These are phyloP conservation scores for Penicillium cinerascens DNA, from an alignment of 495 filamentous ascomycete species.

Conservation along the genomic window DNA sequence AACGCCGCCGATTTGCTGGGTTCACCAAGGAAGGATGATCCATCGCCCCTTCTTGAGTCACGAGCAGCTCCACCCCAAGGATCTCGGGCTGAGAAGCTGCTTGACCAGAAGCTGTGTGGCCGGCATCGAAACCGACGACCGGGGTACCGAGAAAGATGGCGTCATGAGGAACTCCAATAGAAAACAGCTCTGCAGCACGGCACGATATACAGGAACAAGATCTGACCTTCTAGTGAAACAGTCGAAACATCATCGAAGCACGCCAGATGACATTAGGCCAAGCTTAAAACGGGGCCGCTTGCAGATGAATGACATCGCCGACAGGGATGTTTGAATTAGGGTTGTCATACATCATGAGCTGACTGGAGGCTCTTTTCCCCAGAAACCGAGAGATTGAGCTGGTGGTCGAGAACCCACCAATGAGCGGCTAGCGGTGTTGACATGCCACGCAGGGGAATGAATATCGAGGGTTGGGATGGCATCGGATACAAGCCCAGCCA, in stretches of 20 bases:
- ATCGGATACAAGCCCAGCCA: background rate
- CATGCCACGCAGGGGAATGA: background rate
- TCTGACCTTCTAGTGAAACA: conserved; percentile 1
- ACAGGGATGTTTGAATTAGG: background rate
- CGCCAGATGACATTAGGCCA: background rate
- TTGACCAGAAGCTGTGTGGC: background rate
- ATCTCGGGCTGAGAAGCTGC: background rate
- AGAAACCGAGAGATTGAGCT: background rate
- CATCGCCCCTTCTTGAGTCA: background rate
- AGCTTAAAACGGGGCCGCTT: background rate
- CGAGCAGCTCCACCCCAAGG: background rate
- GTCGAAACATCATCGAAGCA: background rate
- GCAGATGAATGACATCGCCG: background rate
- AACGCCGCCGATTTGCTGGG: background rate
- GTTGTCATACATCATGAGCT: conserved; percentile 13
- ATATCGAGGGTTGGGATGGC: background rate
- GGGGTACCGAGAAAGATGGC: background rate
- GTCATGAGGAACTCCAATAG: background rate
- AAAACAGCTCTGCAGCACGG: background rate
- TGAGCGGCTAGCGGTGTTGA: background rate
- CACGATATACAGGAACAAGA: background rate
- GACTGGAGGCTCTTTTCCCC: background rate
- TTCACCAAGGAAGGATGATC: background rate
- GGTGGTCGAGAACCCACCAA: background rate
- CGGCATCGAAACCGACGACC: background rate